These are phyloP conservation scores for Epichloe uncinata DNA, from an alignment of 2,329 filamentous ascomycete genomes.

Conservation along the genomic window DNA sequence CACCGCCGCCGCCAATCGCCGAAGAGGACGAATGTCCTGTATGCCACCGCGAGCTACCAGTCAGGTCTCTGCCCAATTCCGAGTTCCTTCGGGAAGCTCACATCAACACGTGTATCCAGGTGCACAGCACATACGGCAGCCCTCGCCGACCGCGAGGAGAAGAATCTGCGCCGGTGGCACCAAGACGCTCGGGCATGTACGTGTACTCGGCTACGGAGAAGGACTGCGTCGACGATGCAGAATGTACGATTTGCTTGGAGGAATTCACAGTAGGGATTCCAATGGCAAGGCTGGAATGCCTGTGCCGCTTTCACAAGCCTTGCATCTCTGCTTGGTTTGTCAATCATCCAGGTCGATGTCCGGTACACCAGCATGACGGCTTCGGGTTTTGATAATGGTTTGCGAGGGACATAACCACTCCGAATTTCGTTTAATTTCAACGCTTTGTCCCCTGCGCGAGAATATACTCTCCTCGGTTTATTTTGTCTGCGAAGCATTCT, in stretches of 20 bases:
- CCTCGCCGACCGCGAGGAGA: constrained; percentile 15
- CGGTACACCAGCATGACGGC: constrained; percentile 51
- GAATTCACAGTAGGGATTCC: constrained; percentile 48
- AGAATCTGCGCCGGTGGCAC: constrained; percentile 14
- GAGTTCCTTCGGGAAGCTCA: constrained; percentile 44
- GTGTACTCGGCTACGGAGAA: constrained; percentile 53
- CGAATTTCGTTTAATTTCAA: no score
- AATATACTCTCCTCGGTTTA: no score
- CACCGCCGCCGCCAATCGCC: constrained; percentile 36
- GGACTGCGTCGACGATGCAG: constrained; percentile 53
- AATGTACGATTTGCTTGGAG: constrained; percentile 56
- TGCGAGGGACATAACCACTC: background rate
- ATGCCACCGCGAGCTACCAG: constrained; percentile 58
- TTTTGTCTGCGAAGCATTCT: no score
- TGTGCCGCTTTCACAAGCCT: constrained; percentile 48
- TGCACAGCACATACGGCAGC: constrained; percentile 37
- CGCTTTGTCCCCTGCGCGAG: no score
- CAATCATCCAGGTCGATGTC: constrained; percentile 48
- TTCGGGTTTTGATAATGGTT: constrained; percentile 32
- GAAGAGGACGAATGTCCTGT: constrained; percentile 74
- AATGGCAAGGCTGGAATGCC: constrained; percentile 54
- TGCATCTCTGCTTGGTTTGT: constrained; percentile 53
- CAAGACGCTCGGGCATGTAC: constrained; percentile 46
- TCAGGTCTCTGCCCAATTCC: constrained; percentile 36
- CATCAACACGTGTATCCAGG: constrained; percentile 42